phyloP scores from a whole-genome alignment of 768 basidiomycete genomes.

The Mycena olivaceomarginata region DNA sequence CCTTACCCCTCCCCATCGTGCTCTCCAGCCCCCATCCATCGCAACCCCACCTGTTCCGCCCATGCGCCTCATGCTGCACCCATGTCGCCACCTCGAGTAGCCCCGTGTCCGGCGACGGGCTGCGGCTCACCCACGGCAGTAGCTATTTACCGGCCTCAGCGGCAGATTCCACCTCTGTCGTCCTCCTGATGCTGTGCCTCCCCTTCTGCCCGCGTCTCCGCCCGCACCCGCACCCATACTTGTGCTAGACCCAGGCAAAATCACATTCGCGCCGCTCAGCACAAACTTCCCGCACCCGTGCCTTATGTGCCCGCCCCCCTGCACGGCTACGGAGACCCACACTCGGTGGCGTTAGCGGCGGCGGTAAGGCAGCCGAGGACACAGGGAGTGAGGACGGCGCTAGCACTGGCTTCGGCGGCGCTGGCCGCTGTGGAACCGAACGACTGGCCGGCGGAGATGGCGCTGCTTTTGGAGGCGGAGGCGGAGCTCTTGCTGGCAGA shows the following conservation, averaged over 20 bases:
- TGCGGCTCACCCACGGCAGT: slow-evolving; percentile 11
- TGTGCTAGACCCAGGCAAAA: neutral
- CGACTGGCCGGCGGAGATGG: too few relatives aligned
- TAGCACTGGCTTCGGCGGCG: too few relatives aligned
- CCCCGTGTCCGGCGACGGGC: slow-evolving; percentile 58
- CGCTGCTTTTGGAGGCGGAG: too few relatives aligned
- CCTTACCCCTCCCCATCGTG: slow-evolving; percentile 29
- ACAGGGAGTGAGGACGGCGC: too few relatives aligned
- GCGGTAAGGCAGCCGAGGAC: too few relatives aligned
- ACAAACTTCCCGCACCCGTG: neutral
- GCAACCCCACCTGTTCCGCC: slow-evolving; percentile 14
- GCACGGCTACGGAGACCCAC: too few relatives aligned
- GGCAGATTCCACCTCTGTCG: slow-evolving; percentile 14
- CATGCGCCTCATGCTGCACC: slow-evolving; percentile 51
- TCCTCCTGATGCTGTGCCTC: neutral
- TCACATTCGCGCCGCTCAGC: slow-evolving; percentile 25
- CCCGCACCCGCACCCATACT: neutral
- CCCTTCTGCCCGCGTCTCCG: slow-evolving; percentile 21
- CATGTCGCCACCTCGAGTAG: slow-evolving; percentile 71
- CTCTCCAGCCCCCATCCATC: slow-evolving; percentile 30
- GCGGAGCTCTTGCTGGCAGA: too few relatives aligned
- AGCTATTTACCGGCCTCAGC: slow-evolving; percentile 26
- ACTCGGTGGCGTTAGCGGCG: too few relatives aligned
- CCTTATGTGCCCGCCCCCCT: neutral
- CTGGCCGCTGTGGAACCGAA: too few relatives aligned